phyloP scores from a whole-genome alignment of 129 eudicot species.

The Saposhnikovia divaricata region DNA sequence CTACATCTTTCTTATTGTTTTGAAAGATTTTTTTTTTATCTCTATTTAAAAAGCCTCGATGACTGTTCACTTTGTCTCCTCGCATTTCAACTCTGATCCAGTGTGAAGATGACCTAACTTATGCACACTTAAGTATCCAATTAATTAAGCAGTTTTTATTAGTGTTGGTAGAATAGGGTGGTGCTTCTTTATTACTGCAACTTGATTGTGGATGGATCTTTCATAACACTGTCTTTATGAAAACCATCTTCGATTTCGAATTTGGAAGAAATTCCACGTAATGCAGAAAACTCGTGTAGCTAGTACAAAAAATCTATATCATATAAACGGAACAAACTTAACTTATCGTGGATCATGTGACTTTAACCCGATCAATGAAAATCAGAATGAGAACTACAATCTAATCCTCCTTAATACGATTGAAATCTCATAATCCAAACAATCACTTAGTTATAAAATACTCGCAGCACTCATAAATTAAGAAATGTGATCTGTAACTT shows the following conservation, averaged over 20 bases:
- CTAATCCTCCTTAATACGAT: no score
- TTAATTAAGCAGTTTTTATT: background rate
- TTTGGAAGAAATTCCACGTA: no score
- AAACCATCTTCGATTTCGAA: background rate
- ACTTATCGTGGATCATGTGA: no score
- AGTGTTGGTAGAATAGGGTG: background rate
- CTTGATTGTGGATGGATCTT: background rate
- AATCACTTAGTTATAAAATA: no score
- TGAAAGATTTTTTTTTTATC: background rate
- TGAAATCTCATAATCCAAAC: no score
- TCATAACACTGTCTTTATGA: background rate
- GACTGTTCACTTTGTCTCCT: conserved; percentile 3
- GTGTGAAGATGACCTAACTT: background rate
- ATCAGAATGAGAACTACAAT: no score
- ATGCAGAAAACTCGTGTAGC: background rate
- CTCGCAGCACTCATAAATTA: no score
- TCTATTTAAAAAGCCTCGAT: background rate
- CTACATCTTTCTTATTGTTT: background rate
- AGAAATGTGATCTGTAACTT: background rate
- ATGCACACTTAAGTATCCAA: background rate
- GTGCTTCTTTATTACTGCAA: background rate
- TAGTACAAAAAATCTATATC: no score
- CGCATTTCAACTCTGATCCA: background rate
- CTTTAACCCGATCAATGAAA: no score
- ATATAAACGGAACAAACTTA: no score